Percentiles rank a stretch among this genome's conserved stretches.
These are phyloP conservation scores for Phlebiopsis flavidoalba DNA, from an alignment of 768 basidiomycete species.

Conservation along the genomic window DNA sequence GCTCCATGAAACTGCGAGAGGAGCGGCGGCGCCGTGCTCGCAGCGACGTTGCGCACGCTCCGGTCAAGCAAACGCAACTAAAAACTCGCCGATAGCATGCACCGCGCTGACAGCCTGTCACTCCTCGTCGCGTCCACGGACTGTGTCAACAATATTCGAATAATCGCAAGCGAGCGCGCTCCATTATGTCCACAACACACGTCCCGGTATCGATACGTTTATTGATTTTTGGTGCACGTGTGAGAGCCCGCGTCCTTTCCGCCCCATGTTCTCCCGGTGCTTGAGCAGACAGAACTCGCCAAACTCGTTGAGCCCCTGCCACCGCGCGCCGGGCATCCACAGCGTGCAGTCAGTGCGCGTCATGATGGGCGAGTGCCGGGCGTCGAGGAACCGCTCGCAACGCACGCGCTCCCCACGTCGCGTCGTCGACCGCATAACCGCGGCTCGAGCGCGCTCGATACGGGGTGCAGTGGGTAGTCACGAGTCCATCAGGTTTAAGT, in stretches of 20 bases:
- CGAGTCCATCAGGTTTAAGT: conserved; percentile 88
- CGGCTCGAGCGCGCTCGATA: conserved; percentile 59
- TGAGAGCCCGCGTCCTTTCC: conserved; percentile 21
- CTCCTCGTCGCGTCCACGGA: neutral
- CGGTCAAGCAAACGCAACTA: neutral
- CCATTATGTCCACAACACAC: neutral
- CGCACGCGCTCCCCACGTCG: conserved; percentile 77
- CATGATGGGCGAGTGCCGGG: conserved; percentile 61
- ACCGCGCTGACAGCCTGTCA: neutral
- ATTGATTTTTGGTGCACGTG: conserved; percentile 11
- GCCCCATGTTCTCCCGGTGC: conserved; percentile 39
- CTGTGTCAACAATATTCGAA: neutral
- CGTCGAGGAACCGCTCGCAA: conserved; percentile 84
- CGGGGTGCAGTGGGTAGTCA: conserved; percentile 75
- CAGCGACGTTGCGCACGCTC: neutral
- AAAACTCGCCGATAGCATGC: too few species aligned
- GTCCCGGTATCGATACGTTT: neutral
- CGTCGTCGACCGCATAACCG: conserved; percentile 63
- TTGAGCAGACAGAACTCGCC: conserved; percentile 90
- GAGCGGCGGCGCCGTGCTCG: neutral
- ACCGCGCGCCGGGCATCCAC: conserved; percentile 70
- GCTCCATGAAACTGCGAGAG: neutral
- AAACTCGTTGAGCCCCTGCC: conserved; percentile 68
- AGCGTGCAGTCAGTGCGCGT: conserved; percentile 77
- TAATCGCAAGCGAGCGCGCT: neutral